A percentile compares a stretch with the other conserved stretches of the same genome.
Evolutionary conservation across 1,139 yeast genomes (phyloP).

Genomic region (Nakaseomyces kungkrabaensis): DNA sequence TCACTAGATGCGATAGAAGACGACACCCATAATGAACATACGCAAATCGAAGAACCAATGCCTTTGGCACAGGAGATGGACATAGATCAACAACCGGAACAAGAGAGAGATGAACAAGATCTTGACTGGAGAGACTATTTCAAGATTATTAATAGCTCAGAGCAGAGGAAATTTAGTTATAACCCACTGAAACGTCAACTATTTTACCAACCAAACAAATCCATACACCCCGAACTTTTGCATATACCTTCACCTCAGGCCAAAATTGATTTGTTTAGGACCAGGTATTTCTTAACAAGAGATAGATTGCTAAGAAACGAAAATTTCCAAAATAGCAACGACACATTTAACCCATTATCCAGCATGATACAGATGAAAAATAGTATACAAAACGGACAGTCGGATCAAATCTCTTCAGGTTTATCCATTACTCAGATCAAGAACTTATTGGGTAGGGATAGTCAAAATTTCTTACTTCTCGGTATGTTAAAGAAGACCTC

Average conservation of each 20-base stretch:
- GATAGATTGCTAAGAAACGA: conserved; percentile 74
- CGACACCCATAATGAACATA: background rate
- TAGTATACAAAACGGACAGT: background rate
- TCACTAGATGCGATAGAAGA: background rate
- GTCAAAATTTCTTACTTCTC: conserved; percentile 61
- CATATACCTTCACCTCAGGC: conserved; percentile 28
- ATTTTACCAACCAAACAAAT: conserved; percentile 16
- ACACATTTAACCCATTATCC: conserved; percentile 30
- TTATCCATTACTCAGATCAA: conserved; percentile 66
- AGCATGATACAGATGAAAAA: conserved; percentile 19
- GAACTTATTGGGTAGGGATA: conserved; percentile 77
- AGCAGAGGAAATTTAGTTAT: conserved; percentile 58
- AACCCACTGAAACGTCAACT: conserved; percentile 61
- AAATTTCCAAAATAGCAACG: conserved; percentile 35
- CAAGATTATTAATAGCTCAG: conserved; percentile 51
- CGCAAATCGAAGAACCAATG: background rate
- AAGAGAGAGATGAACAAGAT: conserved; percentile 19
- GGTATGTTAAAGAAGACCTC: conserved; percentile 62
- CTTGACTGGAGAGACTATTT: conserved; percentile 68
- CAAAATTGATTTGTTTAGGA: conserved; percentile 33
- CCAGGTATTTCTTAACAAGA: conserved; percentile 49
- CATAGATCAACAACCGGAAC: background rate
- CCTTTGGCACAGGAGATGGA: conserved; percentile 16
- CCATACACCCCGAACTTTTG: conserved; percentile 7
- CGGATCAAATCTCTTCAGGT: conserved; percentile 9